Conservation (phyloP, 441 rosid species). For the Biscutella laevigata region DNA sequence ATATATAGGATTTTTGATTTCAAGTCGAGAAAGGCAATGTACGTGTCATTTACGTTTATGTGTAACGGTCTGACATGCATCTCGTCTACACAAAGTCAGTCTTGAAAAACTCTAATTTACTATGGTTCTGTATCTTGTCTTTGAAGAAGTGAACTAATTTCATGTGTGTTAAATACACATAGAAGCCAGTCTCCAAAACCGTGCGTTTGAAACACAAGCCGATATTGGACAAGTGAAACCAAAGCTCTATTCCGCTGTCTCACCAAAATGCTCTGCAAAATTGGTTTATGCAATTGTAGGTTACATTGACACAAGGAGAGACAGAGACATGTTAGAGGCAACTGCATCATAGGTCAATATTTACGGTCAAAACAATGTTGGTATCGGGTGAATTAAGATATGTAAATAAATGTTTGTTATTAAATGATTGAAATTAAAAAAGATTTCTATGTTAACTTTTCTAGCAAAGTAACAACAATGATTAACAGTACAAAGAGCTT, state of each 20-base stretch:
- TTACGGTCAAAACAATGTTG: slow-evolving; percentile 17
- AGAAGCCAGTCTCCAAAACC: slow-evolving; percentile 12
- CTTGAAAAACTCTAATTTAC: slow-evolving; percentile 7
- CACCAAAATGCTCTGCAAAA: slow-evolving; percentile 26
- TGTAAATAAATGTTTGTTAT: background rate
- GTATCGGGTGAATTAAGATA: background rate
- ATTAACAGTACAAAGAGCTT: slow-evolving; percentile 33
- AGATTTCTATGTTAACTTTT: slow-evolving; percentile 6
- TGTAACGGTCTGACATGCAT: slow-evolving; percentile 47
- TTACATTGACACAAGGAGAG: slow-evolving; percentile 28
- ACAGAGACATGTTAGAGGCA: slow-evolving; percentile 27
- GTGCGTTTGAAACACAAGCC: slow-evolving; percentile 4
- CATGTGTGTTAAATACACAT: slow-evolving; percentile 9
- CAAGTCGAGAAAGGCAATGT: slow-evolving; percentile 49
- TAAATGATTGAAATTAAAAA: background rate
- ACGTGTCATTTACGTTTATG: slow-evolving; percentile 42
- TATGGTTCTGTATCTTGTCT: background rate
- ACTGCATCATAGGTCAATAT: slow-evolving; percentile 22
- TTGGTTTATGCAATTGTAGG: slow-evolving; percentile 26
- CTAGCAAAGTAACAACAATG: slow-evolving; percentile 30
- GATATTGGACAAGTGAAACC: slow-evolving; percentile 15
- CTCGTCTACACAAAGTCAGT: slow-evolving; percentile 41
- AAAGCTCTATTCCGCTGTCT: slow-evolving; percentile 18
- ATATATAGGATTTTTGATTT: slow-evolving; percentile 42
- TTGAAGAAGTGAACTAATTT: slow-evolving; percentile 12